A percentile compares a stretch with the other conserved stretches of the same genome.
Conservation (phyloP, 305 asterid species). For the Fraxinus xanthoxyloides region DNA sequence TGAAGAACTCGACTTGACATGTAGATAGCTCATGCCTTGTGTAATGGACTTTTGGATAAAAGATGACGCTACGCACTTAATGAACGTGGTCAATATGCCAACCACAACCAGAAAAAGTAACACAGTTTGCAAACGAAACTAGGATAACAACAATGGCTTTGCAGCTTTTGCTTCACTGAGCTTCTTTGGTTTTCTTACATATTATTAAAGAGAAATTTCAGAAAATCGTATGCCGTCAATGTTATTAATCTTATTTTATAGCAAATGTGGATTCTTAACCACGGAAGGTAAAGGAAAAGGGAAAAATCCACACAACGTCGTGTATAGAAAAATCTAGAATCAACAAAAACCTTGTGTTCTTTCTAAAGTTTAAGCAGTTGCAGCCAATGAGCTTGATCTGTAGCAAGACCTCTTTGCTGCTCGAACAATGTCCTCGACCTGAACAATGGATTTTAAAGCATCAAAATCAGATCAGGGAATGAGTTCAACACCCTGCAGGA, state of each 20-base stretch:
- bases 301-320: not conserved
- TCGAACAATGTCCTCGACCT: constrained; percentile 54
- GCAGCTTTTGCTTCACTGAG: not conserved
- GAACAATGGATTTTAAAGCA: constrained; percentile 9
- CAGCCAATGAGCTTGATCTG: constrained; percentile 36
- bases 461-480: not conserved
- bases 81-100: not conserved
- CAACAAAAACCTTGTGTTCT: not conserved
- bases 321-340: not conserved
- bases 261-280: not conserved
- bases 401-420: constrained; percentile 46
- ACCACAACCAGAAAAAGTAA: not conserved
- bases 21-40: not conserved
- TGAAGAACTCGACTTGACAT: not conserved
- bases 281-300: not conserved
- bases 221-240: not conserved
- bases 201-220: not conserved
- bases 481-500: not conserved
- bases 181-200: not conserved
- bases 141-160: not conserved
- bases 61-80: not conserved
- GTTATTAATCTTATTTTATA: not conserved
- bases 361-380: not conserved
- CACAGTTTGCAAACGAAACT: not conserved
- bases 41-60: not conserved